These are phyloP conservation scores for Fragosphaeria purpurea DNA, from an alignment of 2,329 filamentous ascomycete genomes.

Conservation along the genomic window DNA sequence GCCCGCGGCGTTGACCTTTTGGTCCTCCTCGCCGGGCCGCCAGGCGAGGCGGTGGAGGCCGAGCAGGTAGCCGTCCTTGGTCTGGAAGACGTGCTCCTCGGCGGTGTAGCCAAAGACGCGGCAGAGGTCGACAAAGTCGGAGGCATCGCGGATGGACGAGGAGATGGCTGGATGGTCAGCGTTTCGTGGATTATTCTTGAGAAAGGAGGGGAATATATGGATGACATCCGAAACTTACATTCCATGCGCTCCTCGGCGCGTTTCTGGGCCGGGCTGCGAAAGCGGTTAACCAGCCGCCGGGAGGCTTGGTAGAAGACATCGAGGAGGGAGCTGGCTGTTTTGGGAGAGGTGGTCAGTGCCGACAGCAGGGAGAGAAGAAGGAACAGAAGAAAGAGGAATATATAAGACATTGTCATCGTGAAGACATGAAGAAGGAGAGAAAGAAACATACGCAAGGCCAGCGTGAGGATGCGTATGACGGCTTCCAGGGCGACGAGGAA, in stretches of 20 bases:
- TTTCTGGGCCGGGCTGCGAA: constrained; percentile 60
- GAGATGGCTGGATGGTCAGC: constrained; percentile 44
- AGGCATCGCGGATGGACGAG: constrained; percentile 69
- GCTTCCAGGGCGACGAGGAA: constrained; percentile 73
- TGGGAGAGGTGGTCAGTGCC: constrained; percentile 29
- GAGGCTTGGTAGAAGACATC: constrained; percentile 74
- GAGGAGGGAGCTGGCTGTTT: constrained; percentile 72
- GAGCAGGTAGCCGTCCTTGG: constrained; percentile 84
- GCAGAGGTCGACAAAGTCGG: constrained; percentile 92
- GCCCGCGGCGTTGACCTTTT: constrained; percentile 66
- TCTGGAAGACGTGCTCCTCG: constrained; percentile 94
- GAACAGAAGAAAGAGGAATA: not conserved
- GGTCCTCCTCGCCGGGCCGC: constrained; percentile 70
- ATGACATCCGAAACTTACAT: constrained; percentile 33
- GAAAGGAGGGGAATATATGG: constrained; percentile 38
- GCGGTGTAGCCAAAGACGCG: constrained; percentile 83
- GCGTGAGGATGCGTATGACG: constrained; percentile 73
- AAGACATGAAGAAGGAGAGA: not conserved
- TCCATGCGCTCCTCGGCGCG: constrained; percentile 60
- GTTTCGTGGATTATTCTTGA: too few species aligned
- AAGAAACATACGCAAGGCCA: constrained; percentile 63
- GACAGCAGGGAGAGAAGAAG: not conserved
- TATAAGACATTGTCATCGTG: too few species aligned
- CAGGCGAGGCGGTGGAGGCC: constrained; percentile 82
- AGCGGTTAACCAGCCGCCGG: constrained; percentile 68